Percentiles rank a stretch among this genome's conserved stretches.
phyloP scores from a whole-genome alignment of 352 stramenopile species.

The Pythium dissotocum region DNA sequence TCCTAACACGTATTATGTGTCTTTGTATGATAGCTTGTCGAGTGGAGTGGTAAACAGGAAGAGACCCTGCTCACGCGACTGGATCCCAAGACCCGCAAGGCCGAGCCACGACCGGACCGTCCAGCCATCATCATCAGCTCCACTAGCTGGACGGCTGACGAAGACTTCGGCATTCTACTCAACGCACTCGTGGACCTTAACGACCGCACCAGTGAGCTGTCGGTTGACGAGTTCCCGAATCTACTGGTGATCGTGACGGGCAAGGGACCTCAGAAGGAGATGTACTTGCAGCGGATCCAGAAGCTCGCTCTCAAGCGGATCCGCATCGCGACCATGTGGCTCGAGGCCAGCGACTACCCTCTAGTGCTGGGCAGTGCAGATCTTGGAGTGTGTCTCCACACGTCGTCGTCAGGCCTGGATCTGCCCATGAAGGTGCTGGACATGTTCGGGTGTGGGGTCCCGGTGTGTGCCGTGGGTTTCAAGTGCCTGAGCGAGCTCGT shows the following conservation, averaged over 20 bases:
- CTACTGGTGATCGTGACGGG: slow-evolving; percentile 96
- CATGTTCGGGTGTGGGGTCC: slow-evolving; percentile 98
- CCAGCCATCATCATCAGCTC: slow-evolving; percentile 90
- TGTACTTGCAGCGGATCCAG: slow-evolving; percentile 86
- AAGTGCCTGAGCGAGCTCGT: slow-evolving; percentile 97
- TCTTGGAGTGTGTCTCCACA: slow-evolving; percentile 98
- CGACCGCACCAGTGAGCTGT: slow-evolving; percentile 40
- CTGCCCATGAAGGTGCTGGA: slow-evolving; percentile 99
- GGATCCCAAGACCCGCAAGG: slow-evolving; percentile 23
- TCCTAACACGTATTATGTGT: neutral
- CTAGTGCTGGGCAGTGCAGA: slow-evolving; percentile 93
- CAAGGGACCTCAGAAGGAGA: slow-evolving; percentile 94
- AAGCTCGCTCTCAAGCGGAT: slow-evolving; percentile 77
- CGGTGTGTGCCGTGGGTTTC: slow-evolving; percentile 96
- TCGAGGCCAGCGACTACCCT: slow-evolving; percentile 97
- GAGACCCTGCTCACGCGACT: slow-evolving; percentile 69
- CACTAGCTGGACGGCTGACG: slow-evolving; percentile 98
- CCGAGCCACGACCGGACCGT: slow-evolving; percentile 49
- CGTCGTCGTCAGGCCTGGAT: slow-evolving; percentile 97
- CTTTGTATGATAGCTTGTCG: slow-evolving; percentile 21
- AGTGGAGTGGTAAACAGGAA: slow-evolving; percentile 25
- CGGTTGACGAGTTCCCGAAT: slow-evolving; percentile 61
- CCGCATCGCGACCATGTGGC: slow-evolving; percentile 93
- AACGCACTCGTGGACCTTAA: slow-evolving; percentile 88
- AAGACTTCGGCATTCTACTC: slow-evolving; percentile 98